Evolutionary conservation across 306 rosid genomes (phyloP), one percentile per base, ranked within the genome.

Genomic region (Oxytropis ochrocephala): DNA sequence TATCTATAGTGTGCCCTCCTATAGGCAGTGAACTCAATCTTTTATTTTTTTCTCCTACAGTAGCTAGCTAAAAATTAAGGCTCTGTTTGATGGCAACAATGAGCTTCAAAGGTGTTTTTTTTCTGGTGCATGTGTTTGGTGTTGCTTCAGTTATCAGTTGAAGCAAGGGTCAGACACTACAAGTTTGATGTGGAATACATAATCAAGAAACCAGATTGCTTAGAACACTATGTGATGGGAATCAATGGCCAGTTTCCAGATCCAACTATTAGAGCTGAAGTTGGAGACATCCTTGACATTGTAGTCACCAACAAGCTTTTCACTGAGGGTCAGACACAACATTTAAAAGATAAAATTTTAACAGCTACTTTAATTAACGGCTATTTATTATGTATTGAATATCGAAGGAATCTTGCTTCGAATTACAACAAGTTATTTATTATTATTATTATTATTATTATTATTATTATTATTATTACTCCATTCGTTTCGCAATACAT

Each of bases 231-330:
- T 11, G 88, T 86, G 58, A 89, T 92, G 88, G 96, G 90, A 41
- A 90, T 92, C 88, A 85, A 92, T 1, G 91, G 91, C 7, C 76
- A 90, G 67, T 92, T 88, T 50, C 98, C 98, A 0, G 93, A 96
- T 0, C 96, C 98, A 2, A 88, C 93, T 5, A 88, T 92, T 13
- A 48, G 82, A 24, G 95, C 96, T 16, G 58, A 75, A 29, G 88
- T 73, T 18, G 93, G 93, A 0, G 98, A 92, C 39, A 86, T 76
- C 0, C 66, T 92, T 53, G 75, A 46, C 11, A 78, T 92, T 36
- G 84, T 79, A 2, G 81, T 92, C 67, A 85, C 88, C 51, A 92
- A 92, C 73, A 88, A 85, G 67, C 91, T 92, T 19, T 14, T 11
- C 64, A 88, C 98, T 0, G 96, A 92, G n/a, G n/a, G n/a, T n/a